A percentile compares a stretch with the other conserved stretches of the same genome.
These are phyloP conservation scores for Piromyces sp. DNA, from an alignment of 192 early-diverging fungal species.

Conservation along the genomic window DNA sequence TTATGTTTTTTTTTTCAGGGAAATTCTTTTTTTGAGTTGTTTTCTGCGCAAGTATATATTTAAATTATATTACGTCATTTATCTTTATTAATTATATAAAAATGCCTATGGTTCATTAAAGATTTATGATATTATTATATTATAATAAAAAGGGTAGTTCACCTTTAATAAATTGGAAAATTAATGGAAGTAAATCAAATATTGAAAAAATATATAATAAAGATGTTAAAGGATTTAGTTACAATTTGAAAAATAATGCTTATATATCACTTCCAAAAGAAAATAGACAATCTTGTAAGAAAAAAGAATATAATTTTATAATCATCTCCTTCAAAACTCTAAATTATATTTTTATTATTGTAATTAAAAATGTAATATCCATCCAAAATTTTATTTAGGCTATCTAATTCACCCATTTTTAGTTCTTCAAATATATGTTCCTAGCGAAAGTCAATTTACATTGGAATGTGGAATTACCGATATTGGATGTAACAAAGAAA, in stretches of 20 bases:
- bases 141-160: neutral
- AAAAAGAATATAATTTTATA: no score
- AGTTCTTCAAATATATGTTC: neutral
- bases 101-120: no score
- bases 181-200: neutral
- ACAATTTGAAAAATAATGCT: neutral
- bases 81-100: no score
- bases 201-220: neutral
- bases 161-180: neutral
- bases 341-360: no score
- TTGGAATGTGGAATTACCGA: neutral
- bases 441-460: neutral
- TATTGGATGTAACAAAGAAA: neutral
- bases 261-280: neutral
- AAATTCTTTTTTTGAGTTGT: neutral
- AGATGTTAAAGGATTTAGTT: neutral
- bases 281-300: neutral
- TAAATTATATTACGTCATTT: no score
- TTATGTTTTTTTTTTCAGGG: neutral
- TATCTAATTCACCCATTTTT: neutral
- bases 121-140: no score
- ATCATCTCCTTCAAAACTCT: no score
- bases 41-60: neutral
- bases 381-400: neutral
- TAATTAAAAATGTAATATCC: no score